Conservation (phyloP, 2,329 filamentous ascomycete genomes). For the Apiospora arundinis region DNA sequence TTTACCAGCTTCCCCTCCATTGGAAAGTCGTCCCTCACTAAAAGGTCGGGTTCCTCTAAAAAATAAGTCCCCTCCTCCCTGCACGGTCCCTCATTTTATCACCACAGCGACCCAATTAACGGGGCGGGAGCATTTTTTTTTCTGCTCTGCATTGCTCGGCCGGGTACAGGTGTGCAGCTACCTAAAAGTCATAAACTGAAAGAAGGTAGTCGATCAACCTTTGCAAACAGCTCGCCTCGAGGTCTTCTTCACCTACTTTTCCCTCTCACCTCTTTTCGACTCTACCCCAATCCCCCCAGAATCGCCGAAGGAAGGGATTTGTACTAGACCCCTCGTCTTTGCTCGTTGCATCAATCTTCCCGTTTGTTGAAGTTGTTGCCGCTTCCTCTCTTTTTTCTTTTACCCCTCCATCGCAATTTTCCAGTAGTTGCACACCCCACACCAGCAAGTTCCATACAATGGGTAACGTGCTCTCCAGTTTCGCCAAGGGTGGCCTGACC, state of each 20-base stretch:
- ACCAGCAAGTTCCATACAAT: constrained; percentile 34
- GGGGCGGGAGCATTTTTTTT: constrained; percentile 16
- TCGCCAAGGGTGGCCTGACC: constrained; percentile 44
- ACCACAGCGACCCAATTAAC: constrained; percentile 18
- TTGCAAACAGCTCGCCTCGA: constrained; percentile 18
- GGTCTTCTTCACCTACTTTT: constrained; percentile 23
- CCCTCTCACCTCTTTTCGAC: constrained; percentile 10
- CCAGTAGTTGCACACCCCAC: background rate
- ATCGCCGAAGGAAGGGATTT: constrained; percentile 18
- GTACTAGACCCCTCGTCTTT: constrained; percentile 6
- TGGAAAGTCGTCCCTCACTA: background rate
- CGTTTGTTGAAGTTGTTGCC: background rate
- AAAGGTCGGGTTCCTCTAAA: background rate
- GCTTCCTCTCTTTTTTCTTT: background rate
- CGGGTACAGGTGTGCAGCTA: background rate
- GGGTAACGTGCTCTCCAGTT: constrained; percentile 49
- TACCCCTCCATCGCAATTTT: background rate
- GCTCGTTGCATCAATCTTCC: background rate
- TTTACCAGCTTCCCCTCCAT: constrained; percentile 9
- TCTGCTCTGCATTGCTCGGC: background rate
- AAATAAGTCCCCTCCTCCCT: constrained; percentile 11
- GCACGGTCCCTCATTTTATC: constrained; percentile 22
- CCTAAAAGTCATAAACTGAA: constrained; percentile 13
- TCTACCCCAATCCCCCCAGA: background rate
- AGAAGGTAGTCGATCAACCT: constrained; percentile 2